phyloP scores from a whole-genome alignment of 495 filamentous ascomycete species.

The Lophium mytilinum region DNA sequence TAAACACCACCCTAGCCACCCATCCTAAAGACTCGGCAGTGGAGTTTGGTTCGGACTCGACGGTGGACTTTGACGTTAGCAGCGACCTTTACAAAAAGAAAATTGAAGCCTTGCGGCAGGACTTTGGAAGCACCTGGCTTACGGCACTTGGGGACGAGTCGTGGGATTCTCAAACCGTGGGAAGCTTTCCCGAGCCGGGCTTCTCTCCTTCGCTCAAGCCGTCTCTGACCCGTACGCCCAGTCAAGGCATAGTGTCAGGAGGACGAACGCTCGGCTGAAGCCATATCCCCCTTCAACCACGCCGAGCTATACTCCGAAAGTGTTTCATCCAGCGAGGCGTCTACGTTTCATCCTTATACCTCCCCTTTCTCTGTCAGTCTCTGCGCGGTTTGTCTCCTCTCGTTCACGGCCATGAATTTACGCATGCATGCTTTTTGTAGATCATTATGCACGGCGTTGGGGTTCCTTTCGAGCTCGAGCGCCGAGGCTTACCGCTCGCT shows the following conservation, averaged over 20 bases:
- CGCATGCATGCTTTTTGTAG: not conserved
- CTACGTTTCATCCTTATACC: too few species aligned
- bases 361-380: too few species aligned
- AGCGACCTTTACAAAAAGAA: slow-evolving; percentile 77
- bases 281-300: too few species aligned
- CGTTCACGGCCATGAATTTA: not conserved
- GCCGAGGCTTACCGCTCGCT: slow-evolving; percentile 13
- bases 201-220: slow-evolving; percentile 26
- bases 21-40: not conserved
- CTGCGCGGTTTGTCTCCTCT: not conserved
- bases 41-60: slow-evolving; percentile 29
- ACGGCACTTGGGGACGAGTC: slow-evolving; percentile 74
- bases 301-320: too few species aligned
- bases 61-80: slow-evolving; percentile 57
- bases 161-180: slow-evolving; percentile 42
- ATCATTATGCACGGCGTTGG: slow-evolving; percentile 17
- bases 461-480: slow-evolving; percentile 1
- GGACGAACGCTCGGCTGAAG: slow-evolving; percentile 42
- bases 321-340: too few species aligned
- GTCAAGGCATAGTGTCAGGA: slow-evolving; percentile 47
- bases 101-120: slow-evolving; percentile 73
- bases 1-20: slow-evolving; percentile 8
- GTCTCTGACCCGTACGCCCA: slow-evolving; percentile 31
- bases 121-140: slow-evolving; percentile 78
- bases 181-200: slow-evolving; percentile 34